These are phyloP conservation scores for Suillus ampliporus DNA, from an alignment of 768 basidiomycete species.

Conservation along the genomic window DNA sequence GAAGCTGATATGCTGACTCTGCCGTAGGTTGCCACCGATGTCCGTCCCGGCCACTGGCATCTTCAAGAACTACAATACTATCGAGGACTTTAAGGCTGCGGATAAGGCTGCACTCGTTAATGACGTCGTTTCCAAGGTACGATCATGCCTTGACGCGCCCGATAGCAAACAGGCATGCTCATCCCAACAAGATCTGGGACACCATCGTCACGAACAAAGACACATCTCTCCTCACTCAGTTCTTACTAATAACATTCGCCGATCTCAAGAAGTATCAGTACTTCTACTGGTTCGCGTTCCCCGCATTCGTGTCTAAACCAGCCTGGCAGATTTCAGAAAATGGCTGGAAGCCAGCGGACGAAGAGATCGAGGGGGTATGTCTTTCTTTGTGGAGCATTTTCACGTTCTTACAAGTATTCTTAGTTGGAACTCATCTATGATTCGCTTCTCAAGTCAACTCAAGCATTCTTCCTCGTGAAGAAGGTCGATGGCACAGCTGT, in stretches of 20 bases:
- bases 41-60: constrained; percentile 63
- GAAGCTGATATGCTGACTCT: constrained; percentile 2
- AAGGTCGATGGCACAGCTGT: constrained; percentile 41
- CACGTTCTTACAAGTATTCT: background rate
- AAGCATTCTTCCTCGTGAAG: constrained; percentile 69
- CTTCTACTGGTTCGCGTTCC: constrained; percentile 98
- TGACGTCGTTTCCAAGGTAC: constrained; percentile 67
- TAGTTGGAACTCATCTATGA: constrained; percentile 60
- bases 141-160: constrained; percentile 12
- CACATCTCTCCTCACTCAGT: constrained; percentile 66
- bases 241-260: constrained; percentile 91
- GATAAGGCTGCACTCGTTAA: constrained; percentile 91
- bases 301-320: constrained; percentile 88
- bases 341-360: constrained; percentile 61
- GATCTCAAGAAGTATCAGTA: constrained; percentile 99
- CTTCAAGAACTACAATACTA: constrained; percentile 95
- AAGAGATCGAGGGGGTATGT: constrained; percentile 41
- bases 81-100: constrained; percentile 92
- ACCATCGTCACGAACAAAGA: constrained; percentile 57
- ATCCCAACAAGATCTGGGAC: constrained; percentile 66
- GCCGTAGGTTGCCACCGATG: constrained; percentile 49
- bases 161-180: constrained; percentile 4
- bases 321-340: constrained; percentile 80
- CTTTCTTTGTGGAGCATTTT: background rate
- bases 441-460: constrained; percentile 47